Evolutionary conservation across 2,329 filamentous ascomycete species (phyloP).

Genomic region (Endoconidiophora polonica): DNA sequence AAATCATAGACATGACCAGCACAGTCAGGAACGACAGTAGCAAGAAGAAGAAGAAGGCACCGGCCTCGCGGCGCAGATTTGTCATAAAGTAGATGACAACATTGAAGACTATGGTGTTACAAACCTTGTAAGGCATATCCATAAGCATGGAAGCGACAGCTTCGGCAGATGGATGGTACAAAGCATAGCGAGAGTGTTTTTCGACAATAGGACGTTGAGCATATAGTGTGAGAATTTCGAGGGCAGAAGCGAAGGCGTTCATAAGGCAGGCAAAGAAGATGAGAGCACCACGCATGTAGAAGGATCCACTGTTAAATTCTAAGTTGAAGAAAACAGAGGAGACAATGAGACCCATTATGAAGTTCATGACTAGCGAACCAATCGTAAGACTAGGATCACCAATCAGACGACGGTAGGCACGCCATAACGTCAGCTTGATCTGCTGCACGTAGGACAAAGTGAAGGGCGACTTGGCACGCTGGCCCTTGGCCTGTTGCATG

Average conservation of each 20-base stretch:
- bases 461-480: slow-evolving; percentile 59
- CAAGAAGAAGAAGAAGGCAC: slow-evolving; percentile 72
- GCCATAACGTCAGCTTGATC: slow-evolving; percentile 60
- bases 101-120: slow-evolving; percentile 64
- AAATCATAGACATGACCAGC: slow-evolving; percentile 71
- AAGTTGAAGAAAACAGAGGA: slow-evolving; percentile 70
- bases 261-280: slow-evolving; percentile 79
- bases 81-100: slow-evolving; percentile 75
- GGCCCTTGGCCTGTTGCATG: slow-evolving; percentile 37
- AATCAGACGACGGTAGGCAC: slow-evolving; percentile 59
- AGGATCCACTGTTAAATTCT: slow-evolving; percentile 44
- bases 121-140: slow-evolving; percentile 69
- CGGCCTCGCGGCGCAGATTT: slow-evolving; percentile 55
- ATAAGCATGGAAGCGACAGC: slow-evolving; percentile 74
- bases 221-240: slow-evolving; percentile 75
- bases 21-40: slow-evolving; percentile 59
- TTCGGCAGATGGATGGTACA: slow-evolving; percentile 82
- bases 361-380: slow-evolving; percentile 53
- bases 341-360: slow-evolving; percentile 60
- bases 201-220: slow-evolving; percentile 83
- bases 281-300: slow-evolving; percentile 63
- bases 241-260: slow-evolving; percentile 66
- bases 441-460: slow-evolving; percentile 67
- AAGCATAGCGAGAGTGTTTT: slow-evolving; percentile 70
- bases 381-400: slow-evolving; percentile 64